Base-by-base conservation (phyloP, 495 filamentous ascomycete genomes). In the Saxophila tyrrhenica region DNA sequence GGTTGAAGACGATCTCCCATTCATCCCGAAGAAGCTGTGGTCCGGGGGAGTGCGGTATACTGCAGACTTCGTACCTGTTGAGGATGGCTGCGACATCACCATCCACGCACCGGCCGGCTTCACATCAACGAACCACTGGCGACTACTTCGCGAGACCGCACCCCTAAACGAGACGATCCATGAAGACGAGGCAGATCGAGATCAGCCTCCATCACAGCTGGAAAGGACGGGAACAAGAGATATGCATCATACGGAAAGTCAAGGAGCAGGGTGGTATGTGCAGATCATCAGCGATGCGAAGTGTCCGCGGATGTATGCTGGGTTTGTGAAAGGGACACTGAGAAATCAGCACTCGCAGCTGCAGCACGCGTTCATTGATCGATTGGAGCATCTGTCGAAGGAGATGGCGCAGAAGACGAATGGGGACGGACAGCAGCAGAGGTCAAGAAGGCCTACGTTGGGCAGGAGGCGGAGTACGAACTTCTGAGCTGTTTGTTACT, bases 11-110 rank as follows among this genome's bases (percentile, higher is more conserved):
- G 59, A 57, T 22, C 51, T 62, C 0, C 55, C 59, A 10, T 62
- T 62, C 51, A 58, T 62, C 17, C 59, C 59, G 24, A 58, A 57
- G 48, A 54, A 51, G 25, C 39, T 62, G 2, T 62, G 59, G 59
- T 35, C 24, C 44, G 59, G 59, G 13, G 55, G 55, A 16, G 54
- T 57, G 32, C 44, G 41, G 24, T 62, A 62, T 39, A 55, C 22
- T 1, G 59, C 59, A 9, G 54, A 54, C 11, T 62, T 62, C 43
- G 15, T 55, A 2, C 50, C 44, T 1, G 25, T 23, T 16, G 46
- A 44, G 8, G 59, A 62, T 23, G 59, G 59, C 45, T 62, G 59
- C 55, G 59, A 62, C 46, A 62, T 62, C 55, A 58, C 55, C 3
- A 47, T 62, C 16, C 55, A 62, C 42, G 59, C 59, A 21, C 59